Evolutionary conservation across 2,329 filamentous ascomycete species (phyloP), one percentile per base, ranked within the genome.

Genomic region (Fusarium albosuccineum): DNA sequence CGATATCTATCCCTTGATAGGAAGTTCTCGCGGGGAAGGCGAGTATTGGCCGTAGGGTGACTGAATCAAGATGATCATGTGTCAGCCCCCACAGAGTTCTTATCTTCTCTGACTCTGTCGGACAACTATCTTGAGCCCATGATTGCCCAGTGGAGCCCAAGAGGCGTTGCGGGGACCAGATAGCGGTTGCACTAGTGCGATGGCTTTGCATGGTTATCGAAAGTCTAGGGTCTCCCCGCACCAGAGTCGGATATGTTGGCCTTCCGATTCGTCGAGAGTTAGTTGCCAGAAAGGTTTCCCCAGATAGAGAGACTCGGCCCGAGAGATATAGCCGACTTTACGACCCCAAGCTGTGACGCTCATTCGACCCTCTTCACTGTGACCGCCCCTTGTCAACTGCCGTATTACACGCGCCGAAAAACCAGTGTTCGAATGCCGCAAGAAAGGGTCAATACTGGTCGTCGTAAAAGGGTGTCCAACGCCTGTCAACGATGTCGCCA

Each of bases 401-500:
- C 29, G 22, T 46, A 27, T 30, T 46, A 13, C 42, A 29, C 42
- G 27, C 10, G 27, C 13, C 14, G 13, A 14, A 13, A 26, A 26
- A 17, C 42, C 22, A 46, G 26, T 46, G 29, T 46, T 26, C 42
- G 30, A 26, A 54, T 54, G 51, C 51, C 44, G 39, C 51, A 42
- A 45, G 26, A 42, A 34, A n/a, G 29, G 34, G 53, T 11, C 9
- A 39, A 27, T 5, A 13, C 51, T 54, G 16, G 39, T 34, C 51
- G 51, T 54, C 40, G 54, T 14, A 62, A 57, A 27, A 37, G 59
- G 16, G 59, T 62, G 13, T 48, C 46, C 11, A 62, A 62, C 26
- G 59, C 59, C 5, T 62, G 59, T 41, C 48, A 62, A 30, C 52
- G 59, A 41, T 62, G 59, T 30, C 59, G 53, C 48, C 46, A 57